phyloP scores from a whole-genome alignment of 1,139 yeast genomes.

The Geotrichum bryndzae region DNA sequence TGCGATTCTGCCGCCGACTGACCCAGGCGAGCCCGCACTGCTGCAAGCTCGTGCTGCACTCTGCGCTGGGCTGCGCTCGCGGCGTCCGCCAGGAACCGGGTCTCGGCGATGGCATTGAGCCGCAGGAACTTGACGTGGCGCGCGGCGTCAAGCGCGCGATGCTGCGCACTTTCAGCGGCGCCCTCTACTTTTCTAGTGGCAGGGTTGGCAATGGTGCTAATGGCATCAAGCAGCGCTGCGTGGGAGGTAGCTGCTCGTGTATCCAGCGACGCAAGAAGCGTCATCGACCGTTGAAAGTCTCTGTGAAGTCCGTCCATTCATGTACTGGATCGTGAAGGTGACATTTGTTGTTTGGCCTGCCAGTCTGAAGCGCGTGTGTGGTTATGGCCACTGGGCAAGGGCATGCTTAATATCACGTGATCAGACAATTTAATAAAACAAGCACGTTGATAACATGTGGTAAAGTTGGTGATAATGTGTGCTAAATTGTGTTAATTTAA shows the following conservation, averaged over 20 bases:
- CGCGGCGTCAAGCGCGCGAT: background rate
- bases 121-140: constrained; percentile 1
- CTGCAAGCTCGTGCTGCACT: background rate
- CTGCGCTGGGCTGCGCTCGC: background rate
- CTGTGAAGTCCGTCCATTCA: constrained; percentile 6
- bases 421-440: too few species aligned
- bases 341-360: background rate
- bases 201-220: background rate
- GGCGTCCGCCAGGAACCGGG: background rate
- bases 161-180: background rate
- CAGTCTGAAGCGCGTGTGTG: background rate
- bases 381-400: background rate
- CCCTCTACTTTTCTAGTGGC: background rate
- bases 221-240: background rate
- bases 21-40: background rate
- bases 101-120: constrained; percentile 1
- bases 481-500: background rate
- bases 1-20: background rate
- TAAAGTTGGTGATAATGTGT: background rate
- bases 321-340: background rate
- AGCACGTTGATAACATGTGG: background rate
- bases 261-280: constrained; percentile 5
- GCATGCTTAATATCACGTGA: background rate
- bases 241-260: background rate
- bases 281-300: constrained; percentile 1